Conservation (phyloP, 2,329 filamentous ascomycete genomes). For the Paramyrothecium sp. region DNA sequence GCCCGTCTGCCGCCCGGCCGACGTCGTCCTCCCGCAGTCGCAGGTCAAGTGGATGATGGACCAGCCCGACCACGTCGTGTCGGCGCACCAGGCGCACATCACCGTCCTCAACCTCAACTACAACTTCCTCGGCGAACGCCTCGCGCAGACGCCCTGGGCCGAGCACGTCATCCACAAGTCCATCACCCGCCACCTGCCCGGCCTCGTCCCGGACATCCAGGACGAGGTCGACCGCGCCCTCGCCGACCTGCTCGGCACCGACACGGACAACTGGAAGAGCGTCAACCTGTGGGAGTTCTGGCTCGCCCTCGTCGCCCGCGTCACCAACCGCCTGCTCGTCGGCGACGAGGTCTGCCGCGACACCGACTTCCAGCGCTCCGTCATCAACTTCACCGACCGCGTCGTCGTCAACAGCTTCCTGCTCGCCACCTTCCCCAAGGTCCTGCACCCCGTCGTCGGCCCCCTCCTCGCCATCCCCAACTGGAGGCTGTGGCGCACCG, state of each 20-base stretch:
- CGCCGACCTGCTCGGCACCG: constrained; percentile 15
- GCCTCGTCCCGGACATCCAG: constrained; percentile 38
- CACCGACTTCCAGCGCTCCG: constrained; percentile 41
- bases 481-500: constrained; percentile 43
- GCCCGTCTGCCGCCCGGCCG: constrained; percentile 36
- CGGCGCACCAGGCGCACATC: constrained; percentile 38
- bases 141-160: constrained; percentile 36
- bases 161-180: constrained; percentile 42
- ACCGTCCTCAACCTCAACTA: constrained; percentile 35
- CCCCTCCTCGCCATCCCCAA: constrained; percentile 42
- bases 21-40: constrained; percentile 42
- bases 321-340: constrained; percentile 43
- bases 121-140: constrained; percentile 38
- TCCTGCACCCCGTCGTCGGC: constrained; percentile 49
- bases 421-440: constrained; percentile 43
- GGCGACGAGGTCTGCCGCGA: constrained; percentile 38
- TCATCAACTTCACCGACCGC: constrained; percentile 48
- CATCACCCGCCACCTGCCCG: constrained; percentile 37
- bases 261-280: constrained; percentile 32
- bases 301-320: constrained; percentile 37
- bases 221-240: constrained; percentile 37
- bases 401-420: constrained; percentile 44
- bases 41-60: constrained; percentile 46
- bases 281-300: constrained; percentile 45
- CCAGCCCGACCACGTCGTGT: constrained; percentile 42